phyloP scores from a whole-genome alignment of 1,284 basidiomycete species.

The Puccinia novopanici region DNA sequence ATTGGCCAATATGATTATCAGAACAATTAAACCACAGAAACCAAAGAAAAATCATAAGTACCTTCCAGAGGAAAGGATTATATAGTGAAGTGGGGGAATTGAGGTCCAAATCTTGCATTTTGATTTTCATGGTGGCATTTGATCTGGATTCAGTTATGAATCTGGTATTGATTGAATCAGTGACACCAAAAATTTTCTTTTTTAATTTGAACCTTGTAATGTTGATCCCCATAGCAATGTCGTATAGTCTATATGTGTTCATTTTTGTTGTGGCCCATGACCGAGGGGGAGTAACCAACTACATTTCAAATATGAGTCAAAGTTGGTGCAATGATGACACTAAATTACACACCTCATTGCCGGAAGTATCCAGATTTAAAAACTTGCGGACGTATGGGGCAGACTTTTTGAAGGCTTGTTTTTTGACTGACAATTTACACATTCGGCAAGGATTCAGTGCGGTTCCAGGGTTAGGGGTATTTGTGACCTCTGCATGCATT shows the following conservation, averaged over 20 bases:
- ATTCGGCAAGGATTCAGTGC: not conserved
- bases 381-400: not conserved
- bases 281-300: not conserved
- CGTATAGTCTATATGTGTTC: not conserved
- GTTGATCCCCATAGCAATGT: not conserved
- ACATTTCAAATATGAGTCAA: not conserved
- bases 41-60: too few relatives aligned
- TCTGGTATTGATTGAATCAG: not conserved
- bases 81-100: constrained; percentile 56
- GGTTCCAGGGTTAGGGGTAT: not conserved
- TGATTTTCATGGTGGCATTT: constrained; percentile 50
- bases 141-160: constrained; percentile 49
- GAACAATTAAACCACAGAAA: too few relatives aligned
- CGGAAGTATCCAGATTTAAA: not conserved
- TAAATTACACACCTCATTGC: not conserved
- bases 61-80: constrained; percentile 57
- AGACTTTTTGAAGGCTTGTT: not conserved
- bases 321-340: not conserved
- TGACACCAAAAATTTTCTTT: not conserved
- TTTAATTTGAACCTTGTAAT: not conserved
- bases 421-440: not conserved
- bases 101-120: constrained; percentile 54
- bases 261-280: not conserved
- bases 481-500: constrained; percentile 10
- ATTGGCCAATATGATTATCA: too few relatives aligned